Conservation (phyloP, 2,329 filamentous ascomycete species). For the Pseudocercospora pini-densiflorae region DNA sequence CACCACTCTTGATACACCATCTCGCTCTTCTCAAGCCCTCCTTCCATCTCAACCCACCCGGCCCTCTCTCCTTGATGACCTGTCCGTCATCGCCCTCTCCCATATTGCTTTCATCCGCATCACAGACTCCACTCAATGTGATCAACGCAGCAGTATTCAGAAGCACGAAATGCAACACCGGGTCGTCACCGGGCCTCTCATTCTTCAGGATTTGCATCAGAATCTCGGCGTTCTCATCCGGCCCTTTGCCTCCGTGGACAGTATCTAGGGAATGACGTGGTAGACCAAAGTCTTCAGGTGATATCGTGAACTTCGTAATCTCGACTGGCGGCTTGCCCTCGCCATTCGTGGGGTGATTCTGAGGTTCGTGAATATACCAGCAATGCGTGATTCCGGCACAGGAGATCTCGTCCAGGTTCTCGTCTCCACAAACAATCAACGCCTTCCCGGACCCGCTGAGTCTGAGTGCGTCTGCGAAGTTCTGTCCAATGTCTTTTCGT, state of each 20-base stretch:
- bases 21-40: conserved; percentile 86
- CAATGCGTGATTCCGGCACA: conserved; percentile 88
- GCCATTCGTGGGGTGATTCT: conserved; percentile 43
- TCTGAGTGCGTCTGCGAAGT: conserved; percentile 19
- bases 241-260: conserved; percentile 84
- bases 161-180: conserved; percentile 89
- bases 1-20: conserved; percentile 85
- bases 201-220: conserved; percentile 76
- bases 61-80: conserved; percentile 80
- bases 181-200: conserved; percentile 74
- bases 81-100: conserved; percentile 78
- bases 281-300: conserved; percentile 87
- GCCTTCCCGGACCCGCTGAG: conserved; percentile 76
- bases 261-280: conserved; percentile 71
- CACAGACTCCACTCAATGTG: conserved; percentile 83
- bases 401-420: conserved; percentile 94
- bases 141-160: conserved; percentile 91
- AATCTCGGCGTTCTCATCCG: conserved; percentile 85
- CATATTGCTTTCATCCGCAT: conserved; percentile 79
- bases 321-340: conserved; percentile 52
- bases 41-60: conserved; percentile 89
- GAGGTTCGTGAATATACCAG: conserved; percentile 63
- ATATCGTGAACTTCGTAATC: conserved; percentile 77
- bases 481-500: conserved; percentile 47
- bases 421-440: conserved; percentile 88